phyloP scores from a whole-genome alignment of 345 rosid genomes.

The Pistacia integerrima region DNA sequence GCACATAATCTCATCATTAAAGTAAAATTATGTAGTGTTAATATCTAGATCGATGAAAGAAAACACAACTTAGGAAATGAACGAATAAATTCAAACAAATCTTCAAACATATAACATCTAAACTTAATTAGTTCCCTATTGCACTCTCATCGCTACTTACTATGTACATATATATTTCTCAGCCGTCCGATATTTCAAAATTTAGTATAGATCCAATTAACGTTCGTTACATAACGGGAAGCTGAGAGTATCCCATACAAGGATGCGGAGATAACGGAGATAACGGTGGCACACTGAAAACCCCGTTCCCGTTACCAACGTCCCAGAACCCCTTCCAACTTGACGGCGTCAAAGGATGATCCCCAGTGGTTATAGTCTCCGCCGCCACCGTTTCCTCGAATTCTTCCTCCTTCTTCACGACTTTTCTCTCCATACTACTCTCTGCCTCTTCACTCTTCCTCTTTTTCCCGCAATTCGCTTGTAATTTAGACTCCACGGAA shows the following conservation, averaged over 20 bases:
- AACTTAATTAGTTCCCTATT: neutral
- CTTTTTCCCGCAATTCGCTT: slow-evolving; percentile 34
- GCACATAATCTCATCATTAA: too few species aligned
- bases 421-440: slow-evolving; percentile 23
- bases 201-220: too few species aligned
- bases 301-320: slow-evolving; percentile 47
- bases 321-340: slow-evolving; percentile 89
- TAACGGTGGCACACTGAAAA: slow-evolving; percentile 72
- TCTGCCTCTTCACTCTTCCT: slow-evolving; percentile 35
- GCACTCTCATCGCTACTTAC: neutral
- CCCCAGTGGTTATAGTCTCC: slow-evolving; percentile 20
- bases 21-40: too few species aligned
- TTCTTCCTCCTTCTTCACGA: neutral
- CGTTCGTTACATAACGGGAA: slow-evolving; percentile 32
- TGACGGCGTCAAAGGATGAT: slow-evolving; percentile 79
- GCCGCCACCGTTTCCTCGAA: slow-evolving; percentile 17
- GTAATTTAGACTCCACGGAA: slow-evolving; percentile 17
- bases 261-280: slow-evolving; percentile 77
- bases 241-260: slow-evolving; percentile 37
- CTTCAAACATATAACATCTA: neutral
- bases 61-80: too few species aligned
- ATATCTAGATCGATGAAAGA: too few species aligned
- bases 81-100: neutral
- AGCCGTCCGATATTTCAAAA: slow-evolving; percentile 1
- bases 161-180: neutral